Evolutionary conservation across 306 rosid genomes (phyloP), one percentile per base, ranked within the genome.

Genomic region (Parietaria judaica): DNA sequence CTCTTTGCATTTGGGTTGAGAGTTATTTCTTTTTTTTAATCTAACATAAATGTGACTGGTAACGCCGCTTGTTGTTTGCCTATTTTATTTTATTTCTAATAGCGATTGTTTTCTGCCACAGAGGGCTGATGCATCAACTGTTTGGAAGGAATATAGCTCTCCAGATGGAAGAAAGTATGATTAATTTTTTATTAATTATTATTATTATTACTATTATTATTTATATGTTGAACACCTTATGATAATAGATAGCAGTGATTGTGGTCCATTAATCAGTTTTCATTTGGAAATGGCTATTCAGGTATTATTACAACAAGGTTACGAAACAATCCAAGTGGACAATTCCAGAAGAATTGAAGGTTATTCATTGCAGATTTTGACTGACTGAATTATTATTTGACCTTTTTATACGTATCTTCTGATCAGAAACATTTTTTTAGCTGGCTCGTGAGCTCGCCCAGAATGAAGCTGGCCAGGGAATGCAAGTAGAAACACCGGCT

Each of bases 101-200:
- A 41, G 45, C 43, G 43, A 56, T 66, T 82, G 59, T 79, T 66
- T 74, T 82, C 78, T 81, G 69, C 76, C 72, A 74, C 95, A 94
- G 99, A 84, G 90, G 73, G 99, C 99, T 5, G 99, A 94, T 72
- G 99, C 99, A 61, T 94, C 99, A 56, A 94, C 99, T 68, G 97
- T 94, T 69, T 94, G 99, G 99, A 94, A 88, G 78, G 97, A 94
- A 66, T 94, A 86, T 74, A 83, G 90, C 37, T 72, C 99, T 81
- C 74, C 94, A 52, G 97, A 88, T 52, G 99, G 99, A 72, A 94
- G 86, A 80, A 94, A 86, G 99, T 59, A 10, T 95, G 31, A 23
- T 23, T 23, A 0, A 23, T 81, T 23, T 23, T 0, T 23, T 23
- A 23, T 23, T 23, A 23, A 23, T 23, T 23, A 23, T 23, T 23